Base-by-base conservation (phyloP, 495 filamentous ascomycete species). In the Penicillium cinerascens region DNA sequence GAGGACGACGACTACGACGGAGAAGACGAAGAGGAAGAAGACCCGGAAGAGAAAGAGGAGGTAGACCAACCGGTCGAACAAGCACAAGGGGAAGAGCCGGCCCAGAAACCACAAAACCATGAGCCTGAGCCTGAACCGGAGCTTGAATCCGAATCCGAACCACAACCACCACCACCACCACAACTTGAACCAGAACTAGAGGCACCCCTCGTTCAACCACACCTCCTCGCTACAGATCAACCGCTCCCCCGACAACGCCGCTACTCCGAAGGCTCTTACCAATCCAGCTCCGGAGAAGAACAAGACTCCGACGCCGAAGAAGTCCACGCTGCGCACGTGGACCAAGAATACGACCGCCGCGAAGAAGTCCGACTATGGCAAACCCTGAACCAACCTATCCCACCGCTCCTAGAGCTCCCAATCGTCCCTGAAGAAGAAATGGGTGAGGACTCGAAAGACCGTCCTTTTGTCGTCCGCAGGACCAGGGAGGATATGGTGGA, bases 311-410 rank as follows among this genome's bases (percentile, higher is more conserved):
- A 68, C 36, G 41, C 58, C 0, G 72, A 78, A 49, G 79, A 86
- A 42, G 68, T 64, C 0, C 77, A 85, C 44, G 72, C 80, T 0
- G 83, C 87, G 51, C 51, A 49, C 0, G 44, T 78, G 5, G 87
- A 92, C 55, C 63, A 56, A 20, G 61, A 74, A 52, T 60, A 68
- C 13, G 79, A 79, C 51, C 69, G 61, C 13, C 44, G 56, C 7
- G 85, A 87, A 63, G 86, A 91, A 67, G 59, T 62, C 33, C 55
- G 64, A 11, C 50, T 90, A 9, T 86, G 83, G 81, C 51, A 54
- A 0, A 35, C 84, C 9, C 61, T 91, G 10, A 67, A 65, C 18
- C 61, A 56, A 18, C 46, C 58, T 18, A 51, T 45, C 0, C 65
- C 66, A n/a, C 40, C 51, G 1, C 13, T 15, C 21, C 54, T 68